Evolutionary conservation across 2,329 filamentous ascomycete genomes (phyloP), one percentile per base, ranked within the genome.

Genomic region (Trichoderma sp.): DNA sequence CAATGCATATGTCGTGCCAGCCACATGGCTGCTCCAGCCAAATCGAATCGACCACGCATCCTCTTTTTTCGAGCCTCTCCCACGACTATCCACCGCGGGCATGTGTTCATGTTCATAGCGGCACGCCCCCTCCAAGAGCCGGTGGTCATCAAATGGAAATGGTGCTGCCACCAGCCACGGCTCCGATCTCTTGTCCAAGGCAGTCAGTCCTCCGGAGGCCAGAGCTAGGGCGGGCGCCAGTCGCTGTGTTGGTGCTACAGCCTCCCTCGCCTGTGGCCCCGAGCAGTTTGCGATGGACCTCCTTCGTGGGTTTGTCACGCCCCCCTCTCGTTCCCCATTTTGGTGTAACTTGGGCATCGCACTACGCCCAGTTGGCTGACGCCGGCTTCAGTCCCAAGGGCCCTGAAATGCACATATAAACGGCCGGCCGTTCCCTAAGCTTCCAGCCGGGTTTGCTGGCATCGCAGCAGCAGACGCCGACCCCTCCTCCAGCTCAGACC

Each of bases 391-490:
- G 34, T 68, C 16, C 55, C 32, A 54, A 46, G 63, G 69, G 58
- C 68, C 70, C 73, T 71, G 72, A 72, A 68, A 77, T 77, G 77
- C 78, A 80, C 82, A 84, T 83, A 84, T 84, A 84, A 84, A 84
- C 82, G 80, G 74, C 75, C 76, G 76, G 73, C 32, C 75, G 78
- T 80, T 83, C 81, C 81, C 81, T 79, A 18, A 56, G 37, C 21
- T 24, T 26, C 32, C 39, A 24, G 54, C 37, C 32, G 54, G 54
- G 26, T 28, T 49, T 58, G 56, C 56, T 49, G n/a, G 46, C 46
- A 49, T 49, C 46, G 46, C 46, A 21, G 37, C 37, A 34, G 39
- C 39, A 43, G 18, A 43, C 18, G 24, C 26, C 51, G 32, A 59
- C 64, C 64, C 64, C 64, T 67, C 64, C 32, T 49, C 59, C 39